phyloP scores from a whole-genome alignment of 2,329 filamentous ascomycete species.

The Trichoderma sp. region DNA sequence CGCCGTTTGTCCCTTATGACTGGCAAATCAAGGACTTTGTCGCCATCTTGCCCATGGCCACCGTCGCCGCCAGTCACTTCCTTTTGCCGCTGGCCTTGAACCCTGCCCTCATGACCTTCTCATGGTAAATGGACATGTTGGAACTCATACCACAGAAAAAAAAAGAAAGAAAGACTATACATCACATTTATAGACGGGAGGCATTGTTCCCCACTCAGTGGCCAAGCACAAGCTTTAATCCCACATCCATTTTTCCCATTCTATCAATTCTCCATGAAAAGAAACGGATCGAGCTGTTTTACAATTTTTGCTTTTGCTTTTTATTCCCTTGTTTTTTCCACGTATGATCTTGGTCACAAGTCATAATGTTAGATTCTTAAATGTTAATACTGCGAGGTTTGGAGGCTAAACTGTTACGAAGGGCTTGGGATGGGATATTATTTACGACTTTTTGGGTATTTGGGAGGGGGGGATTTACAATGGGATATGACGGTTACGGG shows the following conservation, averaged over 20 bases:
- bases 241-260: not conserved
- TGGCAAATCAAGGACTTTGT: slow-evolving; percentile 71
- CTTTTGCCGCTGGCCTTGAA: slow-evolving; percentile 71
- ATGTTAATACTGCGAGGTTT: not conserved
- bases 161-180: not conserved
- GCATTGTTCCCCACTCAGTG: not conserved
- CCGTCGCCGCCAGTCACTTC: slow-evolving; percentile 66
- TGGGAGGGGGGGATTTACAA: not conserved
- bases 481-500: not conserved
- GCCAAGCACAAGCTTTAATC: not conserved
- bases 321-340: not conserved
- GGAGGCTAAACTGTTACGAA: not conserved
- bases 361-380: not conserved
- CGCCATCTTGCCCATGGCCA: slow-evolving; percentile 73
- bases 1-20: slow-evolving; percentile 60
- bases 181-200: not conserved
- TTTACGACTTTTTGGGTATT: not conserved
- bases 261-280: not conserved
- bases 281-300: not conserved
- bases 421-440: not conserved
- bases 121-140: slow-evolving; percentile 53
- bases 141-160: not conserved
- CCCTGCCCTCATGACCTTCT: slow-evolving; percentile 77
- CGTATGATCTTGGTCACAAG: not conserved
- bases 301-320: not conserved